These are phyloP conservation scores for Juglanconis juglandina DNA, from an alignment of 2,329 filamentous ascomycete genomes.

Conservation along the genomic window DNA sequence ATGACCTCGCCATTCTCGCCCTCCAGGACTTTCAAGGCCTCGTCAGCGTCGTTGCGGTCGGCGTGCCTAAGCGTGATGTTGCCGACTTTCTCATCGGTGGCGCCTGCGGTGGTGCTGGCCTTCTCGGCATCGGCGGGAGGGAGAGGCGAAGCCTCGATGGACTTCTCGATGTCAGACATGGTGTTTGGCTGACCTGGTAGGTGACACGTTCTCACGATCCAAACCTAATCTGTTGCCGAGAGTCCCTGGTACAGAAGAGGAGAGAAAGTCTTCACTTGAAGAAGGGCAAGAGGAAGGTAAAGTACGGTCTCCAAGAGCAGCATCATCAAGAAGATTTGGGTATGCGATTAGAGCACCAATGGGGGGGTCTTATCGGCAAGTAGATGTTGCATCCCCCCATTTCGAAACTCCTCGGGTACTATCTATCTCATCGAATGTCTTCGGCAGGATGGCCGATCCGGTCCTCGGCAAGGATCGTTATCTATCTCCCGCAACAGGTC, in stretches of 20 bases:
- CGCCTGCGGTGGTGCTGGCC: not conserved
- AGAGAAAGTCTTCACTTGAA: not conserved
- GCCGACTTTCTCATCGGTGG: constrained; percentile 6
- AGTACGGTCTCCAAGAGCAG: not conserved
- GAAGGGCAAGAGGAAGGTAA: not conserved
- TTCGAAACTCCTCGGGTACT: not conserved
- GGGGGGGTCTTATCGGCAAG: not conserved
- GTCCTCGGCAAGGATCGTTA: not conserved
- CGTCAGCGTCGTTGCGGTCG: constrained; percentile 38
- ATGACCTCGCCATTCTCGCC: constrained; percentile 32
- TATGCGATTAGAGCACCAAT: not conserved
- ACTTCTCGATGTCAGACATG: constrained; percentile 19
- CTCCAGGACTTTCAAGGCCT: constrained; percentile 38
- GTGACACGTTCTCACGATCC: not conserved
- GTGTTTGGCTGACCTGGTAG: not conserved
- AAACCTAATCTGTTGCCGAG: not conserved
- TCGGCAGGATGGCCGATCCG: not conserved
- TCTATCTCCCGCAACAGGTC: not conserved
- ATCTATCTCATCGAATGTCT: not conserved
- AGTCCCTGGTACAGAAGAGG: not conserved
- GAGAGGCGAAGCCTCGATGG: not conserved
- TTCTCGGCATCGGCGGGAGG: constrained; percentile 13
- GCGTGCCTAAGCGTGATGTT: constrained; percentile 30
- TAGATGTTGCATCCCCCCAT: not conserved
- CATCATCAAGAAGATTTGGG: not conserved